A percentile compares a stretch with the other conserved stretches of the same genome.
These are phyloP conservation scores for Vachellia collinsii DNA, from an alignment of 306 rosid species.

Conservation along the genomic window DNA sequence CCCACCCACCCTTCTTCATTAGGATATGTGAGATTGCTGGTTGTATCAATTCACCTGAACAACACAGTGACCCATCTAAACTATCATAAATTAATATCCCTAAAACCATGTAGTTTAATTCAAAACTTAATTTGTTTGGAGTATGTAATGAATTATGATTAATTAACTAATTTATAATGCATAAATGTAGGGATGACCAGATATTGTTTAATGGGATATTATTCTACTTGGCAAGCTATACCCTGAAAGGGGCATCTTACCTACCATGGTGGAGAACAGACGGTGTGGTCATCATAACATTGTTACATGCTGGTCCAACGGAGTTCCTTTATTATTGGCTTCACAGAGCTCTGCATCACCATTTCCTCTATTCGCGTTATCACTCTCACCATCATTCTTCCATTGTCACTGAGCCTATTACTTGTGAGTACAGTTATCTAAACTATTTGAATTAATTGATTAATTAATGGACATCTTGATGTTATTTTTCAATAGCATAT, in stretches of 20 bases:
- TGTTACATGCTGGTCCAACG: conserved; percentile 68
- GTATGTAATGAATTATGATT: neutral
- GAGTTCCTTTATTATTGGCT: conserved; percentile 81
- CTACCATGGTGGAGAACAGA: conserved; percentile 59
- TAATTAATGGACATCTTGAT: no score
- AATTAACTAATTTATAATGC: neutral
- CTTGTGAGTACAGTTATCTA: conserved; percentile 35
- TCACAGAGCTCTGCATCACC: conserved; percentile 80
- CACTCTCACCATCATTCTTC: conserved; percentile 65
- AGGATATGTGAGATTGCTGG: no score
- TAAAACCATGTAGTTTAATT: no score
- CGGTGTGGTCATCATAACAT: conserved; percentile 42
- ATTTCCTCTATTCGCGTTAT: conserved; percentile 69
- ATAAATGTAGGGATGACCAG: conserved; percentile 65
- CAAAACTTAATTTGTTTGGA: neutral
- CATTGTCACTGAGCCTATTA: conserved; percentile 52
- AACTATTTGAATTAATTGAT: neutral
- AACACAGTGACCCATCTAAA: no score
- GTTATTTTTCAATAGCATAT: no score
- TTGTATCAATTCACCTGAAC: no score
- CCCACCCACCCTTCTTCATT: no score
- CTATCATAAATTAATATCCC: no score
- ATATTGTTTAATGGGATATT: conserved; percentile 57
- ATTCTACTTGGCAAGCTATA: conserved; percentile 37
- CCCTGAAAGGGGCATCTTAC: conserved; percentile 16